A percentile compares a stretch with the other conserved stretches of the same genome.
These are phyloP conservation scores for Oryza brachyantha DNA, from an alignment of 176 grass and related monocot genomes.

Conservation along the genomic window DNA sequence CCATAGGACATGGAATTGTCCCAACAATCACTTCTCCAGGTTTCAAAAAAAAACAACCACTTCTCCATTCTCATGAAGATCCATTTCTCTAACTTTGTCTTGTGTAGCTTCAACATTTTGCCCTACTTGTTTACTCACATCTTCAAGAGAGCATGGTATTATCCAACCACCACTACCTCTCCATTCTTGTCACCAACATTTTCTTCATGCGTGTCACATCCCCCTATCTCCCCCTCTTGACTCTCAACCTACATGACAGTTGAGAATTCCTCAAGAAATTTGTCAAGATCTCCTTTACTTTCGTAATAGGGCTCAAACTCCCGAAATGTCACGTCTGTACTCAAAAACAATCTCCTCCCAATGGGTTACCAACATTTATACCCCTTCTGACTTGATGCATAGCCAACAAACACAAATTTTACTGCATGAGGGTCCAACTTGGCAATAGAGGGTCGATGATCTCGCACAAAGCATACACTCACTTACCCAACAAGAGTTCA, in stretches of 20 bases:
- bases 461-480: neutral
- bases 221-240: neutral
- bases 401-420: too few species aligned
- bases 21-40: too few species aligned
- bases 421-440: neutral
- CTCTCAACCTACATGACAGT: neutral
- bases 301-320: neutral
- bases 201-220: neutral
- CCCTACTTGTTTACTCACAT: too few species aligned
- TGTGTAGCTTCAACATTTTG: too few species aligned
- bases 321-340: neutral
- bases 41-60: too few species aligned
- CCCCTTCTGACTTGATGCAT: neutral
- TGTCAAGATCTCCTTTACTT: neutral
- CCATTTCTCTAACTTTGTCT: too few species aligned
- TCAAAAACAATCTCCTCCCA: neutral
- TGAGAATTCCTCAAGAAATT: neutral
- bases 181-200: neutral
- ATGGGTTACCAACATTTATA: neutral
- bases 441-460: neutral
- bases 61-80: too few species aligned
- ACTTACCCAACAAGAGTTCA: too few species aligned
- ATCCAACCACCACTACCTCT: neutral
- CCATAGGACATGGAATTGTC: too few species aligned
- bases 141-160: too few species aligned